These are phyloP conservation scores for Yarrowia bubula DNA, from an alignment of 805 yeast species.

Conservation along the genomic window DNA sequence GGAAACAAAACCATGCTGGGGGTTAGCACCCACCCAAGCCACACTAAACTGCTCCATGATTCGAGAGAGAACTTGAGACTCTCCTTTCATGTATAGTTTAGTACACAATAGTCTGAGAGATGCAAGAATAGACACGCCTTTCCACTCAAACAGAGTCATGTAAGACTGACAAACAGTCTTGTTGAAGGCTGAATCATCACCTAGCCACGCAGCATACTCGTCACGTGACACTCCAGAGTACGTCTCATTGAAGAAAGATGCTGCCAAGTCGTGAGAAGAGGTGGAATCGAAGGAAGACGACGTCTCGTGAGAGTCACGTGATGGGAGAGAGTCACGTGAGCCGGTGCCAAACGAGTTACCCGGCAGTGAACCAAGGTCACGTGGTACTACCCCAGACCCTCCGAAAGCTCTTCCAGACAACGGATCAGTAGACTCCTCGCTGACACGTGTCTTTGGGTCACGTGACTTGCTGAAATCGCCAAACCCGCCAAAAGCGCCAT, in stretches of 20 bases:
- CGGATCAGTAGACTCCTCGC: neutral
- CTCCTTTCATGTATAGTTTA: constrained; percentile 72
- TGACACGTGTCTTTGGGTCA: neutral
- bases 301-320: neutral
- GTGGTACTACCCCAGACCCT: too few species aligned
- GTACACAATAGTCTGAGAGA: constrained; percentile 62
- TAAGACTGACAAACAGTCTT: constrained; percentile 40
- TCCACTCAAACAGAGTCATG: constrained; percentile 44
- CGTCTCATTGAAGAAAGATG: constrained; percentile 13
- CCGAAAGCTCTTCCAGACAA: too few species aligned
- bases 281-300: neutral
- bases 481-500: too few species aligned
- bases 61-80: constrained; percentile 76
- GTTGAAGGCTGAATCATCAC: constrained; percentile 37
- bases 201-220: constrained; percentile 46
- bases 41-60: constrained; percentile 65
- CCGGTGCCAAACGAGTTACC: too few species aligned
- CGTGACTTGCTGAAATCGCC: too few species aligned
- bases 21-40: constrained; percentile 56
- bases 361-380: too few species aligned
- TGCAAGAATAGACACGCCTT: constrained; percentile 51
- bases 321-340: neutral
- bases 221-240: constrained; percentile 40
- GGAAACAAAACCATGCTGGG: constrained; percentile 50
- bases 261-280: neutral